A percentile compares a stretch with the other conserved stretches of the same genome.
phyloP scores from a whole-genome alignment of 768 basidiomycete species.

The Lenzites betulinus region DNA sequence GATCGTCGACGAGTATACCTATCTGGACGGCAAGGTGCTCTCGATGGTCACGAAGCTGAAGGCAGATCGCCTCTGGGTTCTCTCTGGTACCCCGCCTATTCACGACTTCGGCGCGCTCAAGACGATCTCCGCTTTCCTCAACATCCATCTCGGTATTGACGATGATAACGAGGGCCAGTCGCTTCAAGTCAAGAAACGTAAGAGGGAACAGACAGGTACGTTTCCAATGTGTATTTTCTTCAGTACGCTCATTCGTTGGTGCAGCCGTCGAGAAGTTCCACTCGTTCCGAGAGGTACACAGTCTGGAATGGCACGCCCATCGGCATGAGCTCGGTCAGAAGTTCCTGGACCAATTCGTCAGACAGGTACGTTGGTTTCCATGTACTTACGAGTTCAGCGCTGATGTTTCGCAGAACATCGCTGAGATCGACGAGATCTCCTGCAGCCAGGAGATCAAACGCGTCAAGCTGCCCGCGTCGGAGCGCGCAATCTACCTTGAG shows the following conservation, averaged over 20 bases:
- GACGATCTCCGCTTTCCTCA: conserved; percentile 86
- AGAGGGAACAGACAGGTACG: conserved; percentile 81
- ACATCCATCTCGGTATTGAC: conserved; percentile 89
- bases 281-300: conserved; percentile 94
- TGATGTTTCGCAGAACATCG: conserved; percentile 32
- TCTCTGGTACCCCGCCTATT: conserved; percentile 95
- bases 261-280: conserved; percentile 90
- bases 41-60: conserved; percentile 75
- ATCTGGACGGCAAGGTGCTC: conserved; percentile 79
- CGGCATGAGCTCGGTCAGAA: conserved; percentile 80
- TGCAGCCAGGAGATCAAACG: conserved; percentile 63
- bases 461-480: conserved; percentile 84
- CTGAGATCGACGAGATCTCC: conserved; percentile 95
- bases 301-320: conserved; percentile 88
- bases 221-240: not conserved
- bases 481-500: conserved; percentile 92
- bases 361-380: conserved; percentile 58
- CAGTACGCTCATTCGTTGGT: conserved; percentile 13
- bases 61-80: conserved; percentile 86
- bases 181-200: conserved; percentile 75
- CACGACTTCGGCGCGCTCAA: conserved; percentile 89
- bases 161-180: conserved; percentile 79
- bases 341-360: conserved; percentile 81
- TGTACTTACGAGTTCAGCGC: not conserved
- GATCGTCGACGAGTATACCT: conserved; percentile 95